Evolutionary conservation across 495 filamentous ascomycete species (phyloP), one percentile per base, ranked within the genome.

Genomic region (Penicillium lagena): DNA sequence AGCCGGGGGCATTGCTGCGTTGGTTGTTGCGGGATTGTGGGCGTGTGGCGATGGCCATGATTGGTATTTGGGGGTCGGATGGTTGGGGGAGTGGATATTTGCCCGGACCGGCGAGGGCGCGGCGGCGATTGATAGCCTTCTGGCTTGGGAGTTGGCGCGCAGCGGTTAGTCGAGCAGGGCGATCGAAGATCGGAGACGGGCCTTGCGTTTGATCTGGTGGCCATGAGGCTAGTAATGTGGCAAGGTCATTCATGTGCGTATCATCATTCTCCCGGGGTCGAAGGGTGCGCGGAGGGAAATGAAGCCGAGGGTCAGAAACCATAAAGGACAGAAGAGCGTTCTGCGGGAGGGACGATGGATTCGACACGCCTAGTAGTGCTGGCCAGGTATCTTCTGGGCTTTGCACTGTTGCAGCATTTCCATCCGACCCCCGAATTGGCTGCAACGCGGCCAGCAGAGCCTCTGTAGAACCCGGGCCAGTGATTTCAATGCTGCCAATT

Each of bases 401-500:
- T 17, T 76, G 64, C 10, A 52, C 39, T 27, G 49, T 29, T 12
- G 51, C 17, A 6, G 56, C 52, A 22, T 61, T 43, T 9, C 55
- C 53, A 2, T 59, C 60, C 11, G 29, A 49, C 44, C 37, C 45
- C 49, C 79, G 28, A 15, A 39, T 35, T 14, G 90, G 83, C 39
- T 77, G 73, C 40, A 98, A 73, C 12, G 85, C 70, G 7, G 83
- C 77, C 15, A 90, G 68, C 2, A 98, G 67, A 3, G 89, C 75
- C 61, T 96, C 89, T 3, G 86, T 90, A 7, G 89, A 86, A 2
- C 76, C 86, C 1, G 93, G 89, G 0, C 93, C 93, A 0, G 78
- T 83, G 42, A 96, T 69, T 49, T 95, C 86, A 40, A 97, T 91
- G 58, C 89, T 96, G 36, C 93, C 93, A 60, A 98, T 85, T 52